Conservation (phyloP, 2,329 filamentous ascomycete genomes). For the Fusarium concolor region DNA sequence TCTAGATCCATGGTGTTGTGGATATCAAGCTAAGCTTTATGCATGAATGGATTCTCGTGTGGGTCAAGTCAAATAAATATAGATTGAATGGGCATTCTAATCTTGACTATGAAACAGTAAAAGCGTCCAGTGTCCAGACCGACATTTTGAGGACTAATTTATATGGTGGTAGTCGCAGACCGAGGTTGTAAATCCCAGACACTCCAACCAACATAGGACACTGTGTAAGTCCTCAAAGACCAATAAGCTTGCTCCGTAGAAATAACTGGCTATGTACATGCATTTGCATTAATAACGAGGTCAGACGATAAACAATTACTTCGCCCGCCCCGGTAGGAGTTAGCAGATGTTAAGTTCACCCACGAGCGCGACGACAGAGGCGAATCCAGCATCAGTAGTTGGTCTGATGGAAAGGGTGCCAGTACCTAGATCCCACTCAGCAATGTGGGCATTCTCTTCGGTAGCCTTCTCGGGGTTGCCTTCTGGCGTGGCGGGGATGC, state of each 20-base stretch:
- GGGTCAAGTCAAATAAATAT: background rate
- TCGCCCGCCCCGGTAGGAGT: background rate
- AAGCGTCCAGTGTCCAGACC: background rate
- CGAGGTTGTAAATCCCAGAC: too few relatives aligned
- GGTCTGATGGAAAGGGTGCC: constrained; percentile 22
- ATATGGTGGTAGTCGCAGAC: background rate
- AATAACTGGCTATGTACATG: background rate
- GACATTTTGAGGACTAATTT: background rate
- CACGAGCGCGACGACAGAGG: constrained; percentile 36
- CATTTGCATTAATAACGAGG: background rate
- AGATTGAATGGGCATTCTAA: background rate
- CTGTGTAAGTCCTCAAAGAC: background rate
- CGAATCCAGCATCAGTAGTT: constrained; percentile 30
- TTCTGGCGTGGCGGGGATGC: constrained; percentile 33
- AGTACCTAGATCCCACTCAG: constrained; percentile 27
- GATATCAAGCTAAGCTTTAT: background rate
- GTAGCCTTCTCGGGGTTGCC: constrained; percentile 28
- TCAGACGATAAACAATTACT: background rate
- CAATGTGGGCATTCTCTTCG: constrained; percentile 31
- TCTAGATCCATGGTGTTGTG: background rate
- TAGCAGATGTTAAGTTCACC: constrained; percentile 29
- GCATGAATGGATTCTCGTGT: background rate
- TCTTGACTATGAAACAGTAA: background rate
- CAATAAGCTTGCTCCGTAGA: background rate
- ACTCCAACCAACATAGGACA: too few relatives aligned